These are phyloP conservation scores for Komagataella phaffii DNA, from an alignment of 805 yeast species.

Conservation along the genomic window DNA sequence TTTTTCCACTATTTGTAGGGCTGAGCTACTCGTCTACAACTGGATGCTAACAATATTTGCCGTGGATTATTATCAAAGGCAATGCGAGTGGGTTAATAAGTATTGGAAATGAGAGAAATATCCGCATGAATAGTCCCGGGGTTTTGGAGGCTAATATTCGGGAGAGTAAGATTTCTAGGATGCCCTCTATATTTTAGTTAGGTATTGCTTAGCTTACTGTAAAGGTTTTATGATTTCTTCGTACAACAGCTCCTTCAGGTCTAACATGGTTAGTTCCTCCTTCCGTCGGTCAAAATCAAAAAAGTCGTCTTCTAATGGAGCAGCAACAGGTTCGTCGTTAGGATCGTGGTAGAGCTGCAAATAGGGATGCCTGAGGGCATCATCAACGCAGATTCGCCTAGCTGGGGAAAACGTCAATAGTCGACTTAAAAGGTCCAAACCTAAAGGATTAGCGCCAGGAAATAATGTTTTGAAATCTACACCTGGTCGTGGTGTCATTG, in stretches of 20 bases:
- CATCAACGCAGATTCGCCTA: conserved; percentile 70
- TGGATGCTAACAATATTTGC: not conserved
- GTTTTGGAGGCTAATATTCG: not conserved
- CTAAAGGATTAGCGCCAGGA: conserved; percentile 46
- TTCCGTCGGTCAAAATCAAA: conserved; percentile 81
- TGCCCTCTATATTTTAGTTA: not conserved
- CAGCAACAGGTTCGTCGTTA: conserved; percentile 79
- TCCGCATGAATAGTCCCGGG: not conserved
- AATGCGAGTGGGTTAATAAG: not conserved
- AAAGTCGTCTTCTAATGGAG: conserved; percentile 73
- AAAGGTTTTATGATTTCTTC: conserved; percentile 61
- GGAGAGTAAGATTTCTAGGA: not conserved
- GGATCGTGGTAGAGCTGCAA: conserved; percentile 86
- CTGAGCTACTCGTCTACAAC: not conserved
- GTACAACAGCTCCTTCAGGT: conserved; percentile 66
- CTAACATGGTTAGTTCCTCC: conserved; percentile 63
- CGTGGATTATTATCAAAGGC: not conserved
- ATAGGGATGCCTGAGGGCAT: conserved; percentile 82
- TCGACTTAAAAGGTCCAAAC: conserved; percentile 52
- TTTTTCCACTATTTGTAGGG: not conserved
- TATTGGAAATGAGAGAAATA: not conserved
- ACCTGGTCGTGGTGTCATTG: conserved; percentile 60
- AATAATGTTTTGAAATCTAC: conserved; percentile 39
- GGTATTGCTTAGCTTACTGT: conserved; percentile 1
- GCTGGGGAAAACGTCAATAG: conserved; percentile 75